Evolutionary conservation across 2,329 filamentous ascomycete genomes (phyloP), one percentile per base, ranked within the genome.

Genomic region (Colletotrichum paranaense): DNA sequence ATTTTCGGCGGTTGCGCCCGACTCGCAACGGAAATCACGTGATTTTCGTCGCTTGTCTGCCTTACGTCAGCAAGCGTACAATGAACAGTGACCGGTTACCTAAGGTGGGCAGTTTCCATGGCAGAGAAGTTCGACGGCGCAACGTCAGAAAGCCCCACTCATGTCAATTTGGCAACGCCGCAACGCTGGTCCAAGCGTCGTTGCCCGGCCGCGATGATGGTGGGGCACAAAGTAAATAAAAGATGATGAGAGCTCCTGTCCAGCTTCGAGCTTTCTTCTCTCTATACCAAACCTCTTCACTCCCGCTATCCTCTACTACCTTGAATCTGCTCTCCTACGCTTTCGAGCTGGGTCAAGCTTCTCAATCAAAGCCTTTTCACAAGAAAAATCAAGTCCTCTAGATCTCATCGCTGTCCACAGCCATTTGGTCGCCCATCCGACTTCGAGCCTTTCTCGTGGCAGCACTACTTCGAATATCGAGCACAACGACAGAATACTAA

Each of bases 401-500:
- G 86, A 88, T 87, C 86, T 85, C 80, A 82, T 85, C 81, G 84
- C 84, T 81, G 73, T 77, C 75, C 35, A 62, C 77, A 80, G 83
- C 84, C 82, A 84, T 85, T 76, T 85, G 85, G 86, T 88, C 85
- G 84, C 78, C 81, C 80, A 80, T 72, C 82, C 84, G 84, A 87
- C 86, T 86, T 82, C 67, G 74, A 80, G 79, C 78, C 77, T 75
- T 81, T 85, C 82, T 84, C 81, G 79, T 79, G 76, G 84, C 86
- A 83, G 80, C 83, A 73, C 75, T 75, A 46, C 77, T 83, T 87
- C 84, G 82, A 85, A 80, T 81, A 86, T 88, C 85, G 83, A 87
- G 81, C 82, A 80, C 84, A 80, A 79, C 78, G 75, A 78, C 78
- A 80, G 78, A 75, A 79, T 85, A 87, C 85, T 86, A 86, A 87